A percentile compares a stretch with the other conserved stretches of the same genome.
These are phyloP conservation scores for Lentinula novae-zelandiae DNA, from an alignment of 1,284 basidiomycete genomes.

Conservation along the genomic window DNA sequence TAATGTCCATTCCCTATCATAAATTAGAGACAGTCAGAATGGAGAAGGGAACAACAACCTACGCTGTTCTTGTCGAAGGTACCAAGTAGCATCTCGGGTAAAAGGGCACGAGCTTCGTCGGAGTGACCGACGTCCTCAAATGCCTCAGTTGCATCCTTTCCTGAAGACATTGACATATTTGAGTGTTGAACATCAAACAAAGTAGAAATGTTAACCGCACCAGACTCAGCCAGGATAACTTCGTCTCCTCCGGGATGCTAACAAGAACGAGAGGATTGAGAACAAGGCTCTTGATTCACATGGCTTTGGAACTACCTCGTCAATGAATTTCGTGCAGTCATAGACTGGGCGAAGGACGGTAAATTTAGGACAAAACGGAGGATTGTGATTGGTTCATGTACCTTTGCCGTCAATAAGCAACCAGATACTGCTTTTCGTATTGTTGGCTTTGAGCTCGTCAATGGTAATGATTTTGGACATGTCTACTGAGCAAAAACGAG, in stretches of 20 bases:
- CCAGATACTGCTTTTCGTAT: slow-evolving; percentile 71
- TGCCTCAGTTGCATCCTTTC: slow-evolving; percentile 94
- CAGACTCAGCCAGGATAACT: slow-evolving; percentile 90
- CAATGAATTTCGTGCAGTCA: slow-evolving; percentile 91
- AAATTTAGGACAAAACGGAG: slow-evolving; percentile 30
- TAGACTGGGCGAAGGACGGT: slow-evolving; percentile 64
- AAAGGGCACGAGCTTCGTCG: slow-evolving; percentile 91
- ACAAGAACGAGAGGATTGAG: neutral
- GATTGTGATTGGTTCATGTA: slow-evolving; percentile 39
- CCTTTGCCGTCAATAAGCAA: slow-evolving; percentile 83
- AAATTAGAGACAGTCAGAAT: slow-evolving; percentile 12
- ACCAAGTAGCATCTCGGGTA: slow-evolving; percentile 76
- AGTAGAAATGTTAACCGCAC: slow-evolving; percentile 45
- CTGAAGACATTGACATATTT: slow-evolving; percentile 31
- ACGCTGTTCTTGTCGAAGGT: slow-evolving; percentile 73
- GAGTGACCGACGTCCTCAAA: slow-evolving; percentile 99
- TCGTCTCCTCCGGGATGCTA: slow-evolving; percentile 98
- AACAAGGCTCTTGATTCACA: slow-evolving; percentile 20
- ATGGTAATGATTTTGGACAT: slow-evolving; percentile 57
- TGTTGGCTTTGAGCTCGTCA: slow-evolving; percentile 76
- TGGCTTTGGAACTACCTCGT: slow-evolving; percentile 65
- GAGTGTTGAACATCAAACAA: neutral
- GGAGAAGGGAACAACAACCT: slow-evolving; percentile 28
- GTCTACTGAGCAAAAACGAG: slow-evolving; percentile 17
- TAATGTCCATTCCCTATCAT: slow-evolving; percentile 44